phyloP scores from a whole-genome alignment of 306 rosid genomes.

The Purshia tridentata region DNA sequence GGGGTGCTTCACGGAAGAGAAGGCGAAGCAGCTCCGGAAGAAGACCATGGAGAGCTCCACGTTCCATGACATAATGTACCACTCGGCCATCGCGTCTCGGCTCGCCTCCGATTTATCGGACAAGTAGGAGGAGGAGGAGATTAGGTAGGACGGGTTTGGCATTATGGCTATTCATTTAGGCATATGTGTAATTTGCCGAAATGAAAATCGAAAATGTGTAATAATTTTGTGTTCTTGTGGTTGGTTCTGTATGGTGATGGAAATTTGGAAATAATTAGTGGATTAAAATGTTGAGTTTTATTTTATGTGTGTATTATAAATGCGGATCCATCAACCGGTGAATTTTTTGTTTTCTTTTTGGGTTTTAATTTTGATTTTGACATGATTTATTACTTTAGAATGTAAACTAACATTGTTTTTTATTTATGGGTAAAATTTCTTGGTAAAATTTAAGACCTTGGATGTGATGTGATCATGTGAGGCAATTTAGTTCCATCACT shows the following conservation, averaged over 20 bases:
- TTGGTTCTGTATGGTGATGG: not conserved
- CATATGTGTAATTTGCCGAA: conserved; percentile 28
- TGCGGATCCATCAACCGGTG: too few relatives aligned
- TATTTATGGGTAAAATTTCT: too few relatives aligned
- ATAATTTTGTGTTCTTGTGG: not conserved
- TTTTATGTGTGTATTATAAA: too few relatives aligned
- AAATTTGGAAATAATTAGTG: too few relatives aligned
- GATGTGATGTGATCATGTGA: too few relatives aligned
- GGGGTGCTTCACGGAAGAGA: conserved; percentile 73
- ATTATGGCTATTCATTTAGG: not conserved
- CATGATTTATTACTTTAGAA: too few relatives aligned
- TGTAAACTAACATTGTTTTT: too few relatives aligned
- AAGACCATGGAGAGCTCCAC: conserved; percentile 57
- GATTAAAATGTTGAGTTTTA: too few relatives aligned
- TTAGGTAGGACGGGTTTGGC: not conserved
- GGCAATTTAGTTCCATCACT: too few relatives aligned
- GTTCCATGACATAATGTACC: conserved; percentile 79
- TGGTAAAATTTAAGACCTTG: too few relatives aligned
- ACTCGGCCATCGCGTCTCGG: conserved; percentile 77
- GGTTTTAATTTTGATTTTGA: too few relatives aligned
- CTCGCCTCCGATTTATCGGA: conserved; percentile 56
- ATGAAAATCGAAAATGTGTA: conserved; percentile 5
- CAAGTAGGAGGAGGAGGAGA: conserved; percentile 21
- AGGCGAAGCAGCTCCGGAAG: conserved; percentile 64
- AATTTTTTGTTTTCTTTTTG: too few relatives aligned